Evolutionary conservation across 2,329 filamentous ascomycete genomes (phyloP), one percentile per base, ranked within the genome.

Genomic region (Trichoderma pleuroti): DNA sequence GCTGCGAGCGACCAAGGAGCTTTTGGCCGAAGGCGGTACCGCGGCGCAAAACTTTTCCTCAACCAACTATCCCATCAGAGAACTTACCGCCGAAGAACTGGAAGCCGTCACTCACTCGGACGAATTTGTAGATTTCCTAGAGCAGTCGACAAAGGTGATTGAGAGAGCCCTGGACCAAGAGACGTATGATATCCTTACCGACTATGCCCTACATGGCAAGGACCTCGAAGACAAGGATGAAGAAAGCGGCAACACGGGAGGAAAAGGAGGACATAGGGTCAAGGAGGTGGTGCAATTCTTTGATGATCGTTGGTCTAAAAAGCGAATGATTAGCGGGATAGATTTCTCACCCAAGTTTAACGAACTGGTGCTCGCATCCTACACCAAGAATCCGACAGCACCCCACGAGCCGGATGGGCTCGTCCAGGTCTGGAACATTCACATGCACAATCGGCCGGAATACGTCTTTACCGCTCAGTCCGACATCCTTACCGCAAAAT

Each of bases 381-480:
- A 99, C 81, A 99, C 96, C 70, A 99, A 98, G 83, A 98, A 98
- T 78, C 93, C 95, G 6, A 93, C 95, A 9, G 94, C 96, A 21
- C 95, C 95, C 34, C 93, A 97, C 77, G 94, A 98, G 75, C 94
- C 94, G 12, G 93, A 97, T 77, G 96, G 96, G 30, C 87, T 99
- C 56, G 91, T 99, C 36, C 94, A 98, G 80, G 91, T 99, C 39
- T 99, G 97, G 97, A 99, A 98, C 78, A 87, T 94, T 77, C 94
- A 98, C 80, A 91, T 98, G 80, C 94, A 97, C 76, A 93, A 96
- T 75, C 90, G 96, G 34, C 94, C 96, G 1, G 96, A 99, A 84
- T 98, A 97, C 81, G 91, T 97, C 71, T 98, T 99, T 80, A 94
- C 97, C 76, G 94, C 95, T 11, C 95, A 97, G 72, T 98, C 94